These are phyloP conservation scores for Cystobasidium slooffiae DNA, from an alignment of 1,284 basidiomycete species.

Conservation along the genomic window DNA sequence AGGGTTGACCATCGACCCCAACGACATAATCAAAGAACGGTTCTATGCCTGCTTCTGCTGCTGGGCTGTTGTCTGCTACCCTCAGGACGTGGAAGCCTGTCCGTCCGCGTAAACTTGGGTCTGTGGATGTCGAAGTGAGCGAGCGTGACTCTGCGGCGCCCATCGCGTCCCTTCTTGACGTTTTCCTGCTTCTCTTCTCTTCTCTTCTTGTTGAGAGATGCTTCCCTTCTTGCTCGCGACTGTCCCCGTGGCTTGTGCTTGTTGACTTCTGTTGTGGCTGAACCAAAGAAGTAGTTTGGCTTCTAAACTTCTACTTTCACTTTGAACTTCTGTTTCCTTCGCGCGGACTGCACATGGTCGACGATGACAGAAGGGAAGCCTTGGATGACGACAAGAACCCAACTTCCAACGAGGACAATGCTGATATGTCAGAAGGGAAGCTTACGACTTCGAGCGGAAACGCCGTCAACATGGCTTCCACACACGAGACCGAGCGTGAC, in stretches of 20 bases:
- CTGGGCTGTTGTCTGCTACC: conserved; percentile 55
- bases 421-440: conserved; percentile 3
- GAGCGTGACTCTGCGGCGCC: conserved; percentile 43
- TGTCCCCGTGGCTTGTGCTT: not conserved
- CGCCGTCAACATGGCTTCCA: not conserved
- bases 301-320: not conserved
- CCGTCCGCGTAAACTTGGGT: conserved; percentile 29
- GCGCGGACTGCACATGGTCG: conserved; percentile 18
- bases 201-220: conserved; percentile 2
- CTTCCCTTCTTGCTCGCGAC: not conserved
- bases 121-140: conserved; percentile 38
- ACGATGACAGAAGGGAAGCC: conserved; percentile 8
- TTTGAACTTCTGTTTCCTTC: not conserved
- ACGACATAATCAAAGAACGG: conserved; percentile 97
- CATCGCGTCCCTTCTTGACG: conserved; percentile 7
- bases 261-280: conserved; percentile 4
- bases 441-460: not conserved
- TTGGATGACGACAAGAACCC: conserved; percentile 3
- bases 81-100: conserved; percentile 42
- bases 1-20: conserved; percentile 71
- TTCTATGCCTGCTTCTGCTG: conserved; percentile 57
- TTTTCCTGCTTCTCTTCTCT: not conserved
- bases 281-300: not conserved
- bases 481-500: not conserved
- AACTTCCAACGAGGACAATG: conserved; percentile 4